Evolutionary conservation across 1,139 yeast genomes (phyloP).

Genomic region (Trichomonascaceae sp.): DNA sequence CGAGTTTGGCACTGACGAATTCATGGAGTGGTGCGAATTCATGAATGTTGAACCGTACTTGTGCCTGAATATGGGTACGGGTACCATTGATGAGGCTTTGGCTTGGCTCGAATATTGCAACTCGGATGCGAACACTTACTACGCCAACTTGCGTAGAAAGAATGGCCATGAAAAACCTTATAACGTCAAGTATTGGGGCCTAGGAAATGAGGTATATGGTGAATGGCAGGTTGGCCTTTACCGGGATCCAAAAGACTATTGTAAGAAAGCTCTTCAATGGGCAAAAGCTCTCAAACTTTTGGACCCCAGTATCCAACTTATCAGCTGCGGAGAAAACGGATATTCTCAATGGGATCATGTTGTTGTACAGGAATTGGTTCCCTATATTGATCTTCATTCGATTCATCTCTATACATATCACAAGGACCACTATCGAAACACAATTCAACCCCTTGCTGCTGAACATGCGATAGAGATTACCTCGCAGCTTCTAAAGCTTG

Average conservation of each 20-base stretch:
- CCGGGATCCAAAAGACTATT: slow-evolving; percentile 28
- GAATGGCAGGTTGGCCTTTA: slow-evolving; percentile 36
- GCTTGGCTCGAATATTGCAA: slow-evolving; percentile 36
- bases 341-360: slow-evolving; percentile 31
- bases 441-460: slow-evolving; percentile 32
- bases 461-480: slow-evolving; percentile 32
- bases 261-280: slow-evolving; percentile 32
- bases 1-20: slow-evolving; percentile 34
- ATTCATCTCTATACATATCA: slow-evolving; percentile 33
- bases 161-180: slow-evolving; percentile 34
- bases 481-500: slow-evolving; percentile 30
- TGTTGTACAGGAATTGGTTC: slow-evolving; percentile 27
- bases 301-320: slow-evolving; percentile 28
- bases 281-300: slow-evolving; percentile 33
- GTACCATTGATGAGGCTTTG: slow-evolving; percentile 34
- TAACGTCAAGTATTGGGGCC: slow-evolving; percentile 35
- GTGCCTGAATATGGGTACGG: slow-evolving; percentile 36
- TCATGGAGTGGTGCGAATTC: slow-evolving; percentile 32
- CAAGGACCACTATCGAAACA: slow-evolving; percentile 29
- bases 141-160: slow-evolving; percentile 29
- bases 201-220: slow-evolving; percentile 37
- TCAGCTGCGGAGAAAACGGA: slow-evolving; percentile 33
- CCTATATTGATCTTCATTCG: slow-evolving; percentile 31
- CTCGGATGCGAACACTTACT: slow-evolving; percentile 31
- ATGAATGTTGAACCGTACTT: slow-evolving; percentile 32